Evolutionary conservation across 208 protist species (phyloP), one percentile per base, ranked within the genome.

Genomic region (Naegleria fowleri): DNA sequence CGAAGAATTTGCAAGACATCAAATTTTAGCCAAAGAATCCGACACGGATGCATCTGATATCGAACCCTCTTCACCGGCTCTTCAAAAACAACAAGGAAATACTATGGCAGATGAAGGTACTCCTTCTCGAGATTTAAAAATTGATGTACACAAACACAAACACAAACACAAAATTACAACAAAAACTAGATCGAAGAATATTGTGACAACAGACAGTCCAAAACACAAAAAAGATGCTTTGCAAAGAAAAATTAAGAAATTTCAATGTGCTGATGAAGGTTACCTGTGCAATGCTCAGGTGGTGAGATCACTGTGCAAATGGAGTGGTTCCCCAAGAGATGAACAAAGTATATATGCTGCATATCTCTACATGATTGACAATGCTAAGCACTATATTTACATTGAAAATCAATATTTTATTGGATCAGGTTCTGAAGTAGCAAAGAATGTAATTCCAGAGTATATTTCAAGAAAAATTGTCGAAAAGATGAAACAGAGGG

Each of bases 391-490:
- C 36, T 92, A 67, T 38, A 92, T 92, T 40, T 92, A 92, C 75
- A 92, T 92, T 88, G 91, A 92, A 83, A 91, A 92, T 25, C 91
- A 92, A 83, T 92, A 90, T 48, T 92, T 92, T 40, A 92, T 92
- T 55, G 87, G 90, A 16, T 38, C 25, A 67, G 22, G 86, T 3
- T 92, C 41, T 48, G 91, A 76, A 51, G 11, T n/a, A 43, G 13
- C 43, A 39, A 90, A 90, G 9, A 90, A 76, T 25, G 39, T 76
- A 11, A 51, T 76, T 40, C n/a, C 88, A 16, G 41, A 88, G 41
- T 87, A 92, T 67, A 40, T 67, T 36, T 29, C 92, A 22, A 90
- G 43, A 55, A 51, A 92, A 51, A 39, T 75, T 83, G 33, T 92
- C 16, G 29, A 48, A 33, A 51, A 92, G 48, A 83, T 86, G 29